These are phyloP conservation scores for Wilcoxina mikolae DNA, from an alignment of 495 filamentous ascomycete genomes.

Conservation along the genomic window DNA sequence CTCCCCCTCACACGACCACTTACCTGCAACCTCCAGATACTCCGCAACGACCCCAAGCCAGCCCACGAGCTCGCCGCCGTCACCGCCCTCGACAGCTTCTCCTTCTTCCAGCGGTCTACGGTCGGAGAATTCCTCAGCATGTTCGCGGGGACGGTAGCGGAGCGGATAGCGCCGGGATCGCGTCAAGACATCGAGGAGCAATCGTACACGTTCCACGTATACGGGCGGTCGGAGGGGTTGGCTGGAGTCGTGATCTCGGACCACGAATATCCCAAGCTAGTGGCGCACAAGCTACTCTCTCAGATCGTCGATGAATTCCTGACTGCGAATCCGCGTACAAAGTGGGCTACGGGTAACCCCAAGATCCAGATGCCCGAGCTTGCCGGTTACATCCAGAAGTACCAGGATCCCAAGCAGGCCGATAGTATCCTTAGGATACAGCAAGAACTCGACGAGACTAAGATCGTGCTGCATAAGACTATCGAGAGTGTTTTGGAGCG, in stretches of 20 bases:
- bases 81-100: constrained; percentile 66
- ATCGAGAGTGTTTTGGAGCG: constrained; percentile 91
- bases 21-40: constrained; percentile 41
- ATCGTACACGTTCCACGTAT: constrained; percentile 80
- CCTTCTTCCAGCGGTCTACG: constrained; percentile 59
- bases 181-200: constrained; percentile 86
- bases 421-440: constrained; percentile 92
- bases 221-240: constrained; percentile 74
- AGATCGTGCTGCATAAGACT: constrained; percentile 94
- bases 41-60: constrained; percentile 66
- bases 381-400: constrained; percentile 70
- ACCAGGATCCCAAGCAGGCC: constrained; percentile 77
- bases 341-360: constrained; percentile 43
- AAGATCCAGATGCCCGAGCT: constrained; percentile 51
- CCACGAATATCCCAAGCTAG: constrained; percentile 74
- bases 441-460: constrained; percentile 92
- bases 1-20: constrained; percentile 7
- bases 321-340: constrained; percentile 53
- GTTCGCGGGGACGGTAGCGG: constrained; percentile 57
- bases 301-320: constrained; percentile 93
- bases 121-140: constrained; percentile 55
- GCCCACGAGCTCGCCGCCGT: constrained; percentile 67
- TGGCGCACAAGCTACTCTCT: constrained; percentile 85
- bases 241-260: constrained; percentile 79
- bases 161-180: constrained; percentile 70